phyloP scores from a whole-genome alignment of 768 basidiomycete species.

The Rhodotorula diobovata region DNA sequence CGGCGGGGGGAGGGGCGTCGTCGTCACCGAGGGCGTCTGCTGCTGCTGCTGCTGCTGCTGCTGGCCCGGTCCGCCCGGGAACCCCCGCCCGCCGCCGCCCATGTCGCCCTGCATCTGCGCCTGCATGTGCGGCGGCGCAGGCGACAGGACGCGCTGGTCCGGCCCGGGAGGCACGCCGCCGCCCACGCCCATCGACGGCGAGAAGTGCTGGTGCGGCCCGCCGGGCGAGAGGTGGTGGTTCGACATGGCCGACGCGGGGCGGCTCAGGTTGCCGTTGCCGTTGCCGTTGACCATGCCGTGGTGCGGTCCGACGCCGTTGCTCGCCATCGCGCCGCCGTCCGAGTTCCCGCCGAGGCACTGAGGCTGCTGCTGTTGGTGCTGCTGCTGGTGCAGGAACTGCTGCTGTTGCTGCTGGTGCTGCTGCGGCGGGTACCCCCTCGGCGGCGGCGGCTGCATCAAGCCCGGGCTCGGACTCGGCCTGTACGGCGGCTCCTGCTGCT shows the following conservation, averaged over 20 bases:
- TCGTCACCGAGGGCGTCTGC: not conserved
- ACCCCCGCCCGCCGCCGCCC: not conserved
- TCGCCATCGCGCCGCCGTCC: slow-evolving; percentile 6
- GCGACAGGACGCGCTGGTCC: not conserved
- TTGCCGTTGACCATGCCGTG: slow-evolving; percentile 11
- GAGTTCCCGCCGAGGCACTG: not conserved
- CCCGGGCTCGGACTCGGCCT: slow-evolving; percentile 24
- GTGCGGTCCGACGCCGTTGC: not conserved
- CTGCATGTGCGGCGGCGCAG: not conserved
- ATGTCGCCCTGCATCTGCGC: not conserved
- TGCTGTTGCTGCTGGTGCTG: slow-evolving; percentile 14
- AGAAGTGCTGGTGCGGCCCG: not conserved
- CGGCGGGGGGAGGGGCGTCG: slow-evolving; percentile 1
- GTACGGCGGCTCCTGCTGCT: slow-evolving; percentile 4
- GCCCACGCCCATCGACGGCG: not conserved
- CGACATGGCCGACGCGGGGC: slow-evolving; percentile 31
- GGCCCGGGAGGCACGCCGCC: not conserved
- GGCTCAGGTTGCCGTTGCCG: slow-evolving; percentile 27
- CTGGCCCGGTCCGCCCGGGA: too few relatives aligned
- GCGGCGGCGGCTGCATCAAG: slow-evolving; percentile 1
- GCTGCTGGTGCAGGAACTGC: slow-evolving; percentile 16
- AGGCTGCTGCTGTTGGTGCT: slow-evolving; percentile 10
- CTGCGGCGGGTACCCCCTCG: not conserved
- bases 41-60: not conserved
- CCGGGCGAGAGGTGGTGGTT: slow-evolving; percentile 25